Conservation (phyloP, 768 basidiomycete genomes). For the Cystoderma amianthinum region DNA sequence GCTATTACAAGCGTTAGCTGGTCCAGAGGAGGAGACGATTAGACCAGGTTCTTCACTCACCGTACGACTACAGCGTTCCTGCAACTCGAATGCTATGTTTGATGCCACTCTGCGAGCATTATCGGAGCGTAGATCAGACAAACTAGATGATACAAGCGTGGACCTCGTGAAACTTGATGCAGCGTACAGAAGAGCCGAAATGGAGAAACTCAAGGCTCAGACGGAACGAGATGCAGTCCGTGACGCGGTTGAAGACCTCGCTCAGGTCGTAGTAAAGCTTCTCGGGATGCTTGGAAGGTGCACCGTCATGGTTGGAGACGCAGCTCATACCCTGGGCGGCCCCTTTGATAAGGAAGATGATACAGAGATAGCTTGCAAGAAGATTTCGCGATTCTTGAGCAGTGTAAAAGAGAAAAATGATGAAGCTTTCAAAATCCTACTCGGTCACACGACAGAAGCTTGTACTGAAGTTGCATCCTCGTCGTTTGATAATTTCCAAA, state of each 20-base stretch:
- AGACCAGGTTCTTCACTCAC: constrained; percentile 53
- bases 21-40: constrained; percentile 63
- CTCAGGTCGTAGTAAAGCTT: constrained; percentile 60
- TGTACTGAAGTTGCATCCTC: constrained; percentile 37
- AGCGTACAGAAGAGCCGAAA: constrained; percentile 54
- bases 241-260: constrained; percentile 57
- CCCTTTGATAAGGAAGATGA: constrained; percentile 24
- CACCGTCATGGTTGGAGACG: constrained; percentile 64
- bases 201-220: constrained; percentile 63
- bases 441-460: constrained; percentile 60
- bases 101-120: constrained; percentile 82
- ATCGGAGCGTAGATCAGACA: constrained; percentile 72
- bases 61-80: constrained; percentile 55
- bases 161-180: constrained; percentile 72
- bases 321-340: constrained; percentile 28
- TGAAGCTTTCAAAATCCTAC: constrained; percentile 54
- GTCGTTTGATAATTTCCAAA: constrained; percentile 39
- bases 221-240: constrained; percentile 58
- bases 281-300: constrained; percentile 78
- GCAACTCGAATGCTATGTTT: constrained; percentile 75
- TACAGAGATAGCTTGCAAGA: constrained; percentile 26
- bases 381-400: constrained; percentile 44
- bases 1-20: constrained; percentile 58
- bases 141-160: constrained; percentile 61
- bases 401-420: constrained; percentile 63